Percentiles rank a stretch among this genome's conserved stretches.
These are phyloP conservation scores for Colletotrichum camelliae DNA, from an alignment of 2,329 filamentous ascomycete species.

Conservation along the genomic window DNA sequence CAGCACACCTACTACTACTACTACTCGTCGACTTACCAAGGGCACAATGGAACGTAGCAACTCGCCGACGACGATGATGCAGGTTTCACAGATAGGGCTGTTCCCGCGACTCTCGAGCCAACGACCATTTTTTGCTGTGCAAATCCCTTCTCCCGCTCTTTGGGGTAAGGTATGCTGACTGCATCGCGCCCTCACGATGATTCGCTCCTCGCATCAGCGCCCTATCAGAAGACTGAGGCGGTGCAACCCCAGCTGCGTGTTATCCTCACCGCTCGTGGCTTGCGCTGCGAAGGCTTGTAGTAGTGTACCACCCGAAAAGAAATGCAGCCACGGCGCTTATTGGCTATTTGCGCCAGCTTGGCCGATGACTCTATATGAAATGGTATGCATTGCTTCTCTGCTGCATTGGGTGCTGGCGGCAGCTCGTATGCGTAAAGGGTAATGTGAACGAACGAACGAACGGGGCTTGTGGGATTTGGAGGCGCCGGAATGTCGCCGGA, in stretches of 20 bases:
- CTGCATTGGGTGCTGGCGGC: not conserved
- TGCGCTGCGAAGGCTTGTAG: not conserved
- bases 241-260: slow-evolving; percentile 3
- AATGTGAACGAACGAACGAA: not conserved
- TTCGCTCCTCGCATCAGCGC: not conserved
- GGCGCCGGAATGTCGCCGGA: slow-evolving; percentile 1
- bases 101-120: not conserved
- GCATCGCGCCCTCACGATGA: not conserved
- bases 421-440: not conserved
- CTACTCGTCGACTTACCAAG: not conserved
- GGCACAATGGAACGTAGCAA: slow-evolving; percentile 15
- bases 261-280: slow-evolving; percentile 18
- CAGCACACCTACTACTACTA: not conserved
- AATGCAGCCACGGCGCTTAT: not conserved
- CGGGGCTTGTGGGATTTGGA: not conserved
- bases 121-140: not conserved
- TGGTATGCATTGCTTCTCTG: not conserved
- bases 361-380: not conserved
- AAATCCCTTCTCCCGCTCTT: not conserved
- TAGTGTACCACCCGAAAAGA: not conserved
- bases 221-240: not conserved
- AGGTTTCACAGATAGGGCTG: slow-evolving; percentile 16
- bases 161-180: not conserved
- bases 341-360: not conserved
- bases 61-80: not conserved